Evolutionary conservation across 768 basidiomycete genomes (phyloP).

Genomic region (Boletus barrowsii): DNA sequence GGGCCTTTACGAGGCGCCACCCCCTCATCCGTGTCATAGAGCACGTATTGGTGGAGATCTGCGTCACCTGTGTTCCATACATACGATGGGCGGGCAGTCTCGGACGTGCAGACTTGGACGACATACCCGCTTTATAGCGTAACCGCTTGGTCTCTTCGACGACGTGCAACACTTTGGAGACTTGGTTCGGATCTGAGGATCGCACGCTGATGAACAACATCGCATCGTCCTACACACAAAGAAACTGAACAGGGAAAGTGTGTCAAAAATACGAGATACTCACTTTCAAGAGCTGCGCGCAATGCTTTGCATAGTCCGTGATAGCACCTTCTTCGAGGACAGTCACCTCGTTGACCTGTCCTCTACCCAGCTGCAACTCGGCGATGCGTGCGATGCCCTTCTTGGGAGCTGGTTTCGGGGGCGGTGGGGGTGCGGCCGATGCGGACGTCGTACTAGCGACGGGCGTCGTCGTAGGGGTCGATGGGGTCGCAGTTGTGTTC

Average conservation of each 20-base stretch:
- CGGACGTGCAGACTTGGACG: background rate
- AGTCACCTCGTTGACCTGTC: slow-evolving; percentile 73
- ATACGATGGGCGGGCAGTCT: slow-evolving; percentile 11
- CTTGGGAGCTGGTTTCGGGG: slow-evolving; percentile 62
- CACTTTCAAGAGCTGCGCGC: slow-evolving; percentile 57
- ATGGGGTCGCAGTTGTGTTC: slow-evolving; percentile 5
- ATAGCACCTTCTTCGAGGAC: slow-evolving; percentile 63
- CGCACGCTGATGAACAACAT: slow-evolving; percentile 77
- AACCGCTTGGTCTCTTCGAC: slow-evolving; percentile 80
- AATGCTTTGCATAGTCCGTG: slow-evolving; percentile 69
- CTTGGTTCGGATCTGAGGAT: slow-evolving; percentile 58
- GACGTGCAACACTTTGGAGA: slow-evolving; percentile 76
- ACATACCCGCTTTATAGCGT: slow-evolving; percentile 67
- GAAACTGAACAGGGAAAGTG: background rate
- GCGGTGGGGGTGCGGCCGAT: slow-evolving; percentile 44
- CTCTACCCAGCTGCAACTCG: slow-evolving; percentile 63
- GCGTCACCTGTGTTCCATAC: slow-evolving; percentile 48
- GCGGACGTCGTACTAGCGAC: slow-evolving; percentile 7
- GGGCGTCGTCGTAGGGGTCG: background rate
- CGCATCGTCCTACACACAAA: slow-evolving; percentile 57
- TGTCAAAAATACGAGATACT: slow-evolving; percentile 23
- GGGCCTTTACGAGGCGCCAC: slow-evolving; percentile 48
- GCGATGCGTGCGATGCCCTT: slow-evolving; percentile 67
- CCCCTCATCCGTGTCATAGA: slow-evolving; percentile 52
- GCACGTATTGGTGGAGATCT: slow-evolving; percentile 73